Conservation (phyloP, 768 basidiomycete genomes). For the Mycena kentingensis region DNA sequence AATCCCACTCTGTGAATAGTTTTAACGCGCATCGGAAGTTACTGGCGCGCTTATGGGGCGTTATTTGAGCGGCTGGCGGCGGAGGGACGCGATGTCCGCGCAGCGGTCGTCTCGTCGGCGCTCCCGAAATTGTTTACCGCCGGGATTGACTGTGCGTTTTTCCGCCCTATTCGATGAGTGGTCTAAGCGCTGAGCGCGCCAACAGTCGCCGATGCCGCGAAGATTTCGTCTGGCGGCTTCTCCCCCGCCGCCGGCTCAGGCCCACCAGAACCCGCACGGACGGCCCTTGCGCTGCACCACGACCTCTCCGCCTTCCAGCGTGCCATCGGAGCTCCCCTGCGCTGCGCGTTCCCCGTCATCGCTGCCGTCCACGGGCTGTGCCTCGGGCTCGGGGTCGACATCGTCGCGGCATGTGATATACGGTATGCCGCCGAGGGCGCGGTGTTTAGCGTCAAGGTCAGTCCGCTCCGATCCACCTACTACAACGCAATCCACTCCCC, state of each 20-base stretch:
- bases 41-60: constrained; percentile 56
- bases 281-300: constrained; percentile 36
- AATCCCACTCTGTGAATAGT: not conserved
- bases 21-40: constrained; percentile 34
- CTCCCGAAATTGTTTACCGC: constrained; percentile 61
- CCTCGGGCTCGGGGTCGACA: constrained; percentile 62
- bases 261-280: constrained; percentile 42
- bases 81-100: constrained; percentile 46
- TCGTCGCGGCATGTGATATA: constrained; percentile 59
- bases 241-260: not conserved
- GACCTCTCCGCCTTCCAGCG: constrained; percentile 51
- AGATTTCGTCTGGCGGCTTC: constrained; percentile 12
- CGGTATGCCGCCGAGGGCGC: constrained; percentile 51
- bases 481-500: not conserved
- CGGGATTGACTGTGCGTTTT: constrained; percentile 57
- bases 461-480: constrained; percentile 11
- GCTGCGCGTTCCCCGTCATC: constrained; percentile 62
- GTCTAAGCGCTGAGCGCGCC: constrained; percentile 6
- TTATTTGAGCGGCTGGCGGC: constrained; percentile 46
- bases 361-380: constrained; percentile 60
- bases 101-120: constrained; percentile 56
- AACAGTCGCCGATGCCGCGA: constrained; percentile 12
- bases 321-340: constrained; percentile 54
- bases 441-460: constrained; percentile 57
- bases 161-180: not conserved